phyloP scores from a whole-genome alignment of 2,329 filamentous ascomycete genomes.

The Plectosphaerella sp. region DNA sequence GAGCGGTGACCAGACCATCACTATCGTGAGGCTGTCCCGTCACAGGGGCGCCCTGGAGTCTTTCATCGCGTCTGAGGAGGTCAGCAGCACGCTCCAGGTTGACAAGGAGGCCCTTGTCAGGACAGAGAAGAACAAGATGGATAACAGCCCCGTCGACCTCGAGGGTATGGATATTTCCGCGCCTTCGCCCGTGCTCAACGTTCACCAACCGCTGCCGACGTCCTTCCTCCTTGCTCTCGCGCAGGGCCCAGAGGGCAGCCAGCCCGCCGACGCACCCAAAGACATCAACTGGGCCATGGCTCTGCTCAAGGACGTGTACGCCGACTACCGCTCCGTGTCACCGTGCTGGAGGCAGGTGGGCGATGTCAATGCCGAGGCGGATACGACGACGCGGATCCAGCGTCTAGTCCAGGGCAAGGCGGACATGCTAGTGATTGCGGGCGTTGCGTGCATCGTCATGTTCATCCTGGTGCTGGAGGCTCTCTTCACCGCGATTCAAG shows the following conservation, averaged over 20 bases:
- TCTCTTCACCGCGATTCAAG: neutral
- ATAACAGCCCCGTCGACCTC: neutral
- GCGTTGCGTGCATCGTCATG: neutral
- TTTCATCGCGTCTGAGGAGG: neutral
- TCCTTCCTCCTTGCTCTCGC: neutral
- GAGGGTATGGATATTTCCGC: neutral
- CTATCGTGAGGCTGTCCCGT: neutral
- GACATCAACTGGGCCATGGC: neutral
- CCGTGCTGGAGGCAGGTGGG: conserved; percentile 1
- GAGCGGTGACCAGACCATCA: neutral
- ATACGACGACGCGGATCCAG: neutral
- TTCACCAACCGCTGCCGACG: neutral
- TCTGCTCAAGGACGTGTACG: neutral
- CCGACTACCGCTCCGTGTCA: neutral
- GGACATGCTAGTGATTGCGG: neutral
- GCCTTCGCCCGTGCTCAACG: neutral
- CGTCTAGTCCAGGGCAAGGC: neutral
- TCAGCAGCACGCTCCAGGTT: neutral
- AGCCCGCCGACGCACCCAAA: neutral
- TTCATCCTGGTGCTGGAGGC: neutral
- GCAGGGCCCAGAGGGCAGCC: neutral
- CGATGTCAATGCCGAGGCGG: neutral
- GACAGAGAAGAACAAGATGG: neutral
- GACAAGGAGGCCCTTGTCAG: neutral
- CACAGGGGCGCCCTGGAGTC: neutral